Base-by-base conservation (phyloP, 805 yeast genomes). In the Grigorovia humatica region DNA sequence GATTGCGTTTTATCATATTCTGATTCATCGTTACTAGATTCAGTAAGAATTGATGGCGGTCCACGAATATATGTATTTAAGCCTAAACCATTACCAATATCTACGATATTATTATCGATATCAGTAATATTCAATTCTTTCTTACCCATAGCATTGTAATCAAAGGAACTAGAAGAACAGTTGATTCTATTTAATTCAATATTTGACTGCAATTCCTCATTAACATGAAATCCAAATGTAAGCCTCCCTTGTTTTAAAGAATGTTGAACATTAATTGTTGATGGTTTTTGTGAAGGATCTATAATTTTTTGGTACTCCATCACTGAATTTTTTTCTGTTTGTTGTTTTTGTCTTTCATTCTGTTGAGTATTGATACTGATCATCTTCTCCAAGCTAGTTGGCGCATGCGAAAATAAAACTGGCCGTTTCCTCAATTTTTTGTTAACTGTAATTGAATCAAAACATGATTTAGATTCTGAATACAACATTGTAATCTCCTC, bases 401-500 rank as follows among this genome's bases (percentile, higher is more conserved):
- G 38, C 15, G 38, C 38, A 32, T 32, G 38, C 2, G 50, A 44
- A 8, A n/a, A 23, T 2, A 43, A n/a, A 9, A 48, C 11, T 7
- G 58, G 58, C 29, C 58, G 41, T 20, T 52, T 54, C 42, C 64
- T 55, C 17, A 63, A 57, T 20, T 52, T 53, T 43, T 56, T 55
- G 49, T 66, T 68, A 69, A 79, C 81, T 29, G 65, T 62, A 12
- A 66, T 55, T 0, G 88, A 81, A 9, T 66, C 68, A 29, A 78
- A 67, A 1, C 90, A 83, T 61, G 65, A 76, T 47, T 75, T 69
- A 57, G 90, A 83, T 42, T 75, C 72, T 51, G 77, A 74, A 63
- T 83, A 87, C 71, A 87, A 72, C 56, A 80, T 85, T 69, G 87
- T 88, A 49, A 88, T 82, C 59, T 88, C 89, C 68, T 88, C 96